Evolutionary conservation across 306 rosid genomes (phyloP), one percentile per base, ranked within the genome.

Genomic region (Vigna mungo): DNA sequence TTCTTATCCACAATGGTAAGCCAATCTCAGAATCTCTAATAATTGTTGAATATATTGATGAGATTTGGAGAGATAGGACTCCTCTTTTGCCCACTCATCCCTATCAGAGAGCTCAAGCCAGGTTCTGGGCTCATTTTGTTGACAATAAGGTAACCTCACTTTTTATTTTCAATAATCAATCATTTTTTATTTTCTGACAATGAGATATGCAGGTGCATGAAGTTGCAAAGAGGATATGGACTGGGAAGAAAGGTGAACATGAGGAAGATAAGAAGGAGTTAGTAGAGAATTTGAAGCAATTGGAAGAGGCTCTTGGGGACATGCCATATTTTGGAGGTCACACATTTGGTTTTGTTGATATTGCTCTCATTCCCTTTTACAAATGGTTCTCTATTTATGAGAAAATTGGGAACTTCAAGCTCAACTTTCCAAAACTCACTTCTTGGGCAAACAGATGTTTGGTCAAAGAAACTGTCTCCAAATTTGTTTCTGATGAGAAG

Each of bases 261-360:
- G 85, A 86, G 77, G 52, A 23, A 41, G 81, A 72, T 3, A 89
- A 79, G 80, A 67, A 70, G 55, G 84, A 87, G 9, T 77, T 87
- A 2, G 12, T 74, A 16, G 83, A 73, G 77, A 54, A 55, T 64
- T 61, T 87, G 67, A 87, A 85, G 79, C 61, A 30, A 68, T 9
- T 89, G 51, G 93, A 87, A 60, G 83, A 59, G 58, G 72, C 41
- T 73, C 85, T 85, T 14, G 87, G 91, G n/a, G 82, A 83, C 41
- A 83, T 87, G 56, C 70, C 79, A 30, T 87, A 83, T 64, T 83
- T 89, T 69, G 90, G 85, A 39, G 93, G 87, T 3, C 81, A 81
- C 18, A 69, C 69, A 18, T 81, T 89, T 81, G 87, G 93, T 39
- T 89, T 81, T 73, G 73, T 79, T 58, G 93, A 89, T 51, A 12